Percentiles rank a stretch among this genome's conserved stretches.
These are phyloP conservation scores for Stephania japonica DNA, from an alignment of 164 flowering plant species.

Conservation along the genomic window DNA sequence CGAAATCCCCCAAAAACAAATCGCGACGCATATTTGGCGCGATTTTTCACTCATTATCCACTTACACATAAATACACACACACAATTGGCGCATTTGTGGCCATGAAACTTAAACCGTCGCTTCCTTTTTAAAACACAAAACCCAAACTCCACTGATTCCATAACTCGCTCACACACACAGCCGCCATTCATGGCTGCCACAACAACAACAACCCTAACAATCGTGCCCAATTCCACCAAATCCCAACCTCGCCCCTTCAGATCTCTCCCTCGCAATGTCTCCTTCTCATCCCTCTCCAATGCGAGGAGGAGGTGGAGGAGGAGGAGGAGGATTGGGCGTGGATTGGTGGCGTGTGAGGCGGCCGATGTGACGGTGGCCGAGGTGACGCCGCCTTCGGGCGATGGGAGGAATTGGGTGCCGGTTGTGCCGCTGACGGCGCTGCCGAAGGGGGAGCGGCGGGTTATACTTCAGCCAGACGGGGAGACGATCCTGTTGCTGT, in stretches of 20 bases:
- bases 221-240: not conserved
- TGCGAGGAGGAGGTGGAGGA: not conserved
- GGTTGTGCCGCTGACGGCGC: conserved; percentile 76
- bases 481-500: conserved; percentile 69
- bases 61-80: no score
- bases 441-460: conserved; percentile 89
- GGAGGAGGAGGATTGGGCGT: not conserved
- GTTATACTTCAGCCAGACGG: conserved; percentile 81
- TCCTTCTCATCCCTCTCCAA: not conserved
- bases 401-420: conserved; percentile 70
- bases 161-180: no score
- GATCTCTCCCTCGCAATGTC: not conserved
- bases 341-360: conserved; percentile 44
- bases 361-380: conserved; percentile 53
- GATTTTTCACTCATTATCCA: no score
- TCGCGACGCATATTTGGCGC: no score
- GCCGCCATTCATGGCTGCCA: no score
- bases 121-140: no score
- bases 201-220: no score
- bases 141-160: no score
- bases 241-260: not conserved
- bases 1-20: no score
- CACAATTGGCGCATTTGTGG: no score
- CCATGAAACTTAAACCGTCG: no score
- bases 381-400: conserved; percentile 28